A percentile compares a stretch with the other conserved stretches of the same genome.
These are phyloP conservation scores for Lichtheimia hyalospora DNA, from an alignment of 371 early-diverging fungal species.

Conservation along the genomic window DNA sequence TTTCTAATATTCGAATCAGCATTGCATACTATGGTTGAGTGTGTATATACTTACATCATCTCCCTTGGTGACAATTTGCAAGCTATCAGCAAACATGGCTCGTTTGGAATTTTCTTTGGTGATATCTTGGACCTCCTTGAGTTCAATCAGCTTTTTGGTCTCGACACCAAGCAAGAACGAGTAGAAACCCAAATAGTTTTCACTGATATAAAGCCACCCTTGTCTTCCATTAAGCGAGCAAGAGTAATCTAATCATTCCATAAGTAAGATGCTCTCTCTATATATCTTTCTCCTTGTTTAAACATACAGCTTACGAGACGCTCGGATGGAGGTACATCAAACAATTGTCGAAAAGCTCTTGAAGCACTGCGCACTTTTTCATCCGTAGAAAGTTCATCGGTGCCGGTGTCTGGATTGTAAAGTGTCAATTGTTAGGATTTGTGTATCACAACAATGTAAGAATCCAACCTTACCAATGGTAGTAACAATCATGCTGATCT, in stretches of 20 bases:
- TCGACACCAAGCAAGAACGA: slow-evolving; percentile 91
- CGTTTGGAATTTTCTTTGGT: slow-evolving; percentile 86
- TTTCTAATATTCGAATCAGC: slow-evolving; percentile 25
- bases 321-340: slow-evolving; percentile 81
- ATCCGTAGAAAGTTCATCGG: slow-evolving; percentile 80
- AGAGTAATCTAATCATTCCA: slow-evolving; percentile 81
- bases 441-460: neutral
- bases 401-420: slow-evolving; percentile 49
- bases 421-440: too few relatives aligned
- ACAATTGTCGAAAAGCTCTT: slow-evolving; percentile 87
- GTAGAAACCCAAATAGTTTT: slow-evolving; percentile 92
- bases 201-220: slow-evolving; percentile 96
- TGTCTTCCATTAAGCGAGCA: slow-evolving; percentile 88
- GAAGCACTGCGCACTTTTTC: slow-evolving; percentile 88
- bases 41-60: slow-evolving; percentile 39
- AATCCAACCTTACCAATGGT: slow-evolving; percentile 58
- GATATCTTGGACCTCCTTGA: slow-evolving; percentile 88
- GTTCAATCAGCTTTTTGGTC: slow-evolving; percentile 83
- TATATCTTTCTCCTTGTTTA: neutral
- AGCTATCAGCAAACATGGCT: slow-evolving; percentile 84
- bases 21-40: too few relatives aligned
- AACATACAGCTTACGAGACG: slow-evolving; percentile 83
- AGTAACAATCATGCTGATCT: slow-evolving; percentile 84
- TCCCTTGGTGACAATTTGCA: slow-evolving; percentile 78
- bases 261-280: too few relatives aligned